A percentile compares a stretch with the other conserved stretches of the same genome.
These are phyloP conservation scores for Lipomyces yamadae DNA, from an alignment of 805 yeast species.

Conservation along the genomic window DNA sequence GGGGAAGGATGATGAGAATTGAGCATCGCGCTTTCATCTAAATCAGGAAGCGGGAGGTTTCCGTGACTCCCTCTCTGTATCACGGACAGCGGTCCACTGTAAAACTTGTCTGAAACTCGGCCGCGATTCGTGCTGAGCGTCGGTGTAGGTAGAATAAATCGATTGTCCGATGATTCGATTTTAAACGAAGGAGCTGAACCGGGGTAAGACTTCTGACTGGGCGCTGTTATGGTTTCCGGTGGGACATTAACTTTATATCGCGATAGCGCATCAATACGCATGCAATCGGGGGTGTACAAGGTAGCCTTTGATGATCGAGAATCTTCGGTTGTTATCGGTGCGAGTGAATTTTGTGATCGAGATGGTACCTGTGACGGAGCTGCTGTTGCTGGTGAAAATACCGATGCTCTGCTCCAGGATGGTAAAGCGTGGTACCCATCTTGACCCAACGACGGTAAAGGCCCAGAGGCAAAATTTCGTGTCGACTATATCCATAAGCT, in stretches of 20 bases:
- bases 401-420: background rate
- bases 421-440: background rate
- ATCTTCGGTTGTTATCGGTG: background rate
- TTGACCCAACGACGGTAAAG: background rate
- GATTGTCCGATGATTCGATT: background rate
- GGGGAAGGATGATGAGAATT: background rate
- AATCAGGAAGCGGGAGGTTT: background rate
- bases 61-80: background rate
- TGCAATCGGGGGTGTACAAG: conserved; percentile 1
- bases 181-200: conserved; percentile 6
- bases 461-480: background rate
- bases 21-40: background rate
- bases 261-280: conserved; percentile 2
- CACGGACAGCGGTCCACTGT: background rate
- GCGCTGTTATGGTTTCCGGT: background rate
- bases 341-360: background rate
- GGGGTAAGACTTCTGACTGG: conserved; percentile 7
- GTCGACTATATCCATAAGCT: background rate
- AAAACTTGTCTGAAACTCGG: background rate
- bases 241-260: conserved; percentile 7
- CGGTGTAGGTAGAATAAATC: background rate
- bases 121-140: background rate
- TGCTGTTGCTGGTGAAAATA: background rate
- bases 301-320: background rate
- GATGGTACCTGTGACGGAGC: background rate